Evolutionary conservation across 2,329 filamentous ascomycete genomes (phyloP).

Genomic region (Aspergillus glaucus): DNA sequence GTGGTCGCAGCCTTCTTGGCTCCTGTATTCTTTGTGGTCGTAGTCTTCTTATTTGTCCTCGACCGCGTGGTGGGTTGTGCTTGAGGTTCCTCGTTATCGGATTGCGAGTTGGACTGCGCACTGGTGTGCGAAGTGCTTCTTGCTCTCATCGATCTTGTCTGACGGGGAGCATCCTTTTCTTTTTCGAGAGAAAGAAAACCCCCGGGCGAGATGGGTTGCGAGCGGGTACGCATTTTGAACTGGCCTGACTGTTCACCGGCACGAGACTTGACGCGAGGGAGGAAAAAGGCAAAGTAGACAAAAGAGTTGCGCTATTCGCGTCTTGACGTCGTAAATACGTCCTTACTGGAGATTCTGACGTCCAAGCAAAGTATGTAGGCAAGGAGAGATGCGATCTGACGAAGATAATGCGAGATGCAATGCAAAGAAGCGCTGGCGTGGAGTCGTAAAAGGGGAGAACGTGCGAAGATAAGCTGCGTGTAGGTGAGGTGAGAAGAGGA

Average conservation of each 20-base stretch:
- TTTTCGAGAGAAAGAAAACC: constrained; percentile 28
- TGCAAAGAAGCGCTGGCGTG: neutral
- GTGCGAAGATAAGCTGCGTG: neutral
- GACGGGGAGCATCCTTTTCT: constrained; percentile 7
- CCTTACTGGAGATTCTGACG: neutral
- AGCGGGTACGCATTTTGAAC: constrained; percentile 32
- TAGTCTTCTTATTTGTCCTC: constrained; percentile 10
- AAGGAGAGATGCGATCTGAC: neutral
- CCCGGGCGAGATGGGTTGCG: constrained; percentile 30
- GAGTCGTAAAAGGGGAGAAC: too few species aligned
- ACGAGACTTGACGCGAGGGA: neutral
- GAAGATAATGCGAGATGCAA: neutral
- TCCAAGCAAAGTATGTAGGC: neutral
- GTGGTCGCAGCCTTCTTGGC: neutral
- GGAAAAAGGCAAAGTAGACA: neutral
- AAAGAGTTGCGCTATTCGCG: neutral
- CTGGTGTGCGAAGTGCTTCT: constrained; percentile 11
- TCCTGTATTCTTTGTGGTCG: constrained; percentile 1
- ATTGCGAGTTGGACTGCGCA: neutral
- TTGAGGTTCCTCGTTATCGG: constrained; percentile 1
- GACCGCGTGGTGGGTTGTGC: constrained; percentile 10
- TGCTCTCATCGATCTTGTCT: constrained; percentile 16
- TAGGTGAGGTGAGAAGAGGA: neutral
- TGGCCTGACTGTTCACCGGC: constrained; percentile 2
- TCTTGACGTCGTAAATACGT: neutral